Percentiles rank a stretch among this genome's conserved stretches.
Conservation (phyloP, 331 rosid genomes). For the Acacia concinna region DNA sequence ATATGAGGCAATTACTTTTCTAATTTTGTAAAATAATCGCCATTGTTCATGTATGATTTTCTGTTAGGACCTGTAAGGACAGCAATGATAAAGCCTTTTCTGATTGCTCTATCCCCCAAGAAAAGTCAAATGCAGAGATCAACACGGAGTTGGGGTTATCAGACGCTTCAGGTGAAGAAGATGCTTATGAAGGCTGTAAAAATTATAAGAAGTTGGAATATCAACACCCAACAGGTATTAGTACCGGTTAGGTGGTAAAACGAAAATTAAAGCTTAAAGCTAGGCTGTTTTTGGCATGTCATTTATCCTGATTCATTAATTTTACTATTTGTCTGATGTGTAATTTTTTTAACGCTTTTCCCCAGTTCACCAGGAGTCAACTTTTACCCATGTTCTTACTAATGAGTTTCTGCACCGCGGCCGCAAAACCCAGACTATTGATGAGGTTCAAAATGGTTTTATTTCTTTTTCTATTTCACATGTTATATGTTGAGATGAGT, state of each 20-base stretch:
- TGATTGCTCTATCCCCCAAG: slow-evolving; percentile 84
- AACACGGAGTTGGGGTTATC: slow-evolving; percentile 91
- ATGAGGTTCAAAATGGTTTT: slow-evolving; percentile 61
- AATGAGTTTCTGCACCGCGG: slow-evolving; percentile 89
- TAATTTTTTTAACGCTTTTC: slow-evolving; percentile 21
- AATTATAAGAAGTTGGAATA: slow-evolving; percentile 63
- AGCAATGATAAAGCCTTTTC: slow-evolving; percentile 68
- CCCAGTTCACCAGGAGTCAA: slow-evolving; percentile 71
- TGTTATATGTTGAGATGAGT: slow-evolving; percentile 12
- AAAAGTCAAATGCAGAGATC: slow-evolving; percentile 94
- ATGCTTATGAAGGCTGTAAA: slow-evolving; percentile 57
- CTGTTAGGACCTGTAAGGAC: slow-evolving; percentile 83
- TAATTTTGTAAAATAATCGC: slow-evolving; percentile 22
- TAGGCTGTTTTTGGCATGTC: slow-evolving; percentile 12
- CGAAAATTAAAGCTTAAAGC: slow-evolving; percentile 20
- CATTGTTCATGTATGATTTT: slow-evolving; percentile 29
- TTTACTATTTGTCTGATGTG: slow-evolving; percentile 31
- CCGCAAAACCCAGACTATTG: slow-evolving; percentile 80
- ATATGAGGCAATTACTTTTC: not conserved
- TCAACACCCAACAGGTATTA: slow-evolving; percentile 55
- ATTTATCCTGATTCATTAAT: slow-evolving; percentile 13
- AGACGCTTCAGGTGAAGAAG: slow-evolving; percentile 93
- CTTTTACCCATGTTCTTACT: slow-evolving; percentile 56
- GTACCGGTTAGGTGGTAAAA: slow-evolving; percentile 24
- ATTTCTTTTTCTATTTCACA: slow-evolving; percentile 24